These are phyloP conservation scores for Rhizopogon roseolus DNA, from an alignment of 768 basidiomycete genomes.

Conservation along the genomic window DNA sequence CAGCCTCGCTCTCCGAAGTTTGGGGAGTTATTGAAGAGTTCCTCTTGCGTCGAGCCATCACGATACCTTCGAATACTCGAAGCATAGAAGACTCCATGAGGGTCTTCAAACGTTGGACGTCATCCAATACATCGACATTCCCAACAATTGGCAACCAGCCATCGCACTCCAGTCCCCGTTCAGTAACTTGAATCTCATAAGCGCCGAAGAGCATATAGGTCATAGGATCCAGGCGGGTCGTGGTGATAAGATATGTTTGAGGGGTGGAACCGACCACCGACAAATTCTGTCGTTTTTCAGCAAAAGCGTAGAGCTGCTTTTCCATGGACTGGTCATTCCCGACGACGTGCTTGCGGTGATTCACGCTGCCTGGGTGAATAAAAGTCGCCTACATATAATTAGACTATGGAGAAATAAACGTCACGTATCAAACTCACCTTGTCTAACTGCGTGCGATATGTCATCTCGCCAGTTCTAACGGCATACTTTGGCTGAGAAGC, in stretches of 20 bases:
- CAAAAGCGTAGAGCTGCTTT: conserved; percentile 77
- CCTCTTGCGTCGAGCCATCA: conserved; percentile 29
- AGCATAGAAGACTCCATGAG: conserved; percentile 82
- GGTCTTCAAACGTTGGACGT: conserved; percentile 75
- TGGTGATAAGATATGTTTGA: conserved; percentile 71
- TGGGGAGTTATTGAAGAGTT: conserved; percentile 27
- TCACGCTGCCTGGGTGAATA: conserved; percentile 86
- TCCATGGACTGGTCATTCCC: conserved; percentile 29
- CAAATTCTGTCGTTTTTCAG: conserved; percentile 80
- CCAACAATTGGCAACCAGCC: conserved; percentile 86
- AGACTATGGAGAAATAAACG: conserved; percentile 1
- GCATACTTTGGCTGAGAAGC: conserved; percentile 91
- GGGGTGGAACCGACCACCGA: conserved; percentile 40
- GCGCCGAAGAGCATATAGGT: conserved; percentile 91
- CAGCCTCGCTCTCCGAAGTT: conserved; percentile 48
- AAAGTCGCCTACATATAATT: conserved; percentile 49
- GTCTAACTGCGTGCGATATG: conserved; percentile 72
- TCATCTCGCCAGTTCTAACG: conserved; percentile 62
- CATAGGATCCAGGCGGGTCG: conserved; percentile 83
- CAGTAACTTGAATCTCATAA: conserved; percentile 63
- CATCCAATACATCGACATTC: conserved; percentile 68
- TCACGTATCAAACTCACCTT: conserved; percentile 49
- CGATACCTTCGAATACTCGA: conserved; percentile 86
- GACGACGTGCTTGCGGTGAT: conserved; percentile 52
- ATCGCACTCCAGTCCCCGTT: conserved; percentile 80